phyloP scores from a whole-genome alignment of 73 alveolate genomes.

The Breviolum minutum region DNA sequence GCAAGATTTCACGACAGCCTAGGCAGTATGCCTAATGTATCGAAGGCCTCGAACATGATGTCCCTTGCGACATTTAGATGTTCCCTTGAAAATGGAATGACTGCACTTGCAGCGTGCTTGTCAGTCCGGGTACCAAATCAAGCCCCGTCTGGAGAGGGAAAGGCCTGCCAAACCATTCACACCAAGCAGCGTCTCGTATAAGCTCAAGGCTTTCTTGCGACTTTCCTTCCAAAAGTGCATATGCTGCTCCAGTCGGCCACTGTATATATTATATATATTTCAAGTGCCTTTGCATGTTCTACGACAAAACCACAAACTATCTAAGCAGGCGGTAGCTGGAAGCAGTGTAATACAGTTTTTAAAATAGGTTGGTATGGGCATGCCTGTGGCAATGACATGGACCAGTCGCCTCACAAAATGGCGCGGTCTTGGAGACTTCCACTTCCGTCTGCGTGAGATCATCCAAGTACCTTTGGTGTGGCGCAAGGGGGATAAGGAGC shows the following conservation, averaged over 20 bases:
- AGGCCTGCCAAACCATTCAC: background rate
- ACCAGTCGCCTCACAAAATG: constrained; percentile 73
- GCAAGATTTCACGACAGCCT: too few species aligned
- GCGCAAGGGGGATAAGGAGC: background rate
- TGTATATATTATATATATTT: background rate
- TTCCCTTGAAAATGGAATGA: too few species aligned
- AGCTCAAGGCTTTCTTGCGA: constrained; percentile 72
- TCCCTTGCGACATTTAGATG: too few species aligned
- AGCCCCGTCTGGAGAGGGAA: too few species aligned
- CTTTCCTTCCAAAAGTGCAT: constrained; percentile 41
- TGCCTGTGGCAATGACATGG: background rate
- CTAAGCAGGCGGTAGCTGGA: background rate
- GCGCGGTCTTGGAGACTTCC: constrained; percentile 72
- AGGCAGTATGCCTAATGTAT: too few species aligned
- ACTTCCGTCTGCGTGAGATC: constrained; percentile 51
- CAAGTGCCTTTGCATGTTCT: background rate
- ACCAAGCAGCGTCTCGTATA: constrained; percentile 28
- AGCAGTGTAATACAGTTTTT: background rate
- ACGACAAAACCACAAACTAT: background rate
- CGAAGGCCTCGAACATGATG: too few species aligned
- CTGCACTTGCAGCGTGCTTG: too few species aligned
- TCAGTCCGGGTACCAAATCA: too few species aligned
- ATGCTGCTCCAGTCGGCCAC: background rate
- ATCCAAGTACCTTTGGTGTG: constrained; percentile 45
- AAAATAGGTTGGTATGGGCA: background rate